Evolutionary conservation across 2,329 filamentous ascomycete species (phyloP).

Genomic region (Epichloe festucae): DNA sequence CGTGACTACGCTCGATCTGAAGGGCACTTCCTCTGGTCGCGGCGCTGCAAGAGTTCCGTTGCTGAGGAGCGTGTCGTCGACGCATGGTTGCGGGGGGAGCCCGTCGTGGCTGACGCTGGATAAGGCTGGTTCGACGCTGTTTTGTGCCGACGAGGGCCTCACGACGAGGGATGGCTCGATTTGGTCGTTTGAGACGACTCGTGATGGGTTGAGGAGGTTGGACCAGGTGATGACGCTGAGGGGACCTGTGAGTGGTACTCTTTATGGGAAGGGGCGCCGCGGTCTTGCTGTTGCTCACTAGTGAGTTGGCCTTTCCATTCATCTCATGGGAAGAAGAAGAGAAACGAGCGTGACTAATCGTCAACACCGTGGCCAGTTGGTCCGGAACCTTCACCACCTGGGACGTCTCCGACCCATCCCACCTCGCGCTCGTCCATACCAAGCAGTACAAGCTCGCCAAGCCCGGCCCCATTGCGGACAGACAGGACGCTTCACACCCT

Average conservation of each 20-base stretch:
- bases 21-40: background rate
- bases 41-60: conserved; percentile 4
- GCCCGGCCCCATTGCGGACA: conserved; percentile 25
- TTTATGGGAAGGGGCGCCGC: conserved; percentile 28
- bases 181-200: conserved; percentile 23
- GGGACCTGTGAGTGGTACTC: conserved; percentile 31
- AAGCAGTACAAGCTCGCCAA: conserved; percentile 26
- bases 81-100: conserved; percentile 37
- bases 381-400: conserved; percentile 32
- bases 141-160: conserved; percentile 48
- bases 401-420: conserved; percentile 25
- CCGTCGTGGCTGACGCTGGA: conserved; percentile 51
- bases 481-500: conserved; percentile 47
- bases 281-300: conserved; percentile 33
- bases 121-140: conserved; percentile 33
- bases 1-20: conserved; percentile 34
- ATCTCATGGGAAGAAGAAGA: no score
- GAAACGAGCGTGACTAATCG: background rate
- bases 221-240: conserved; percentile 19
- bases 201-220: conserved; percentile 27
- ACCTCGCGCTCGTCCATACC: conserved; percentile 24
- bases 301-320: conserved; percentile 18
- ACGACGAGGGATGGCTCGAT: conserved; percentile 34
- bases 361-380: conserved; percentile 14
- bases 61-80: conserved; percentile 29